Conservation (phyloP, 805 yeast genomes). For the Maudiozyma turicensis region DNA sequence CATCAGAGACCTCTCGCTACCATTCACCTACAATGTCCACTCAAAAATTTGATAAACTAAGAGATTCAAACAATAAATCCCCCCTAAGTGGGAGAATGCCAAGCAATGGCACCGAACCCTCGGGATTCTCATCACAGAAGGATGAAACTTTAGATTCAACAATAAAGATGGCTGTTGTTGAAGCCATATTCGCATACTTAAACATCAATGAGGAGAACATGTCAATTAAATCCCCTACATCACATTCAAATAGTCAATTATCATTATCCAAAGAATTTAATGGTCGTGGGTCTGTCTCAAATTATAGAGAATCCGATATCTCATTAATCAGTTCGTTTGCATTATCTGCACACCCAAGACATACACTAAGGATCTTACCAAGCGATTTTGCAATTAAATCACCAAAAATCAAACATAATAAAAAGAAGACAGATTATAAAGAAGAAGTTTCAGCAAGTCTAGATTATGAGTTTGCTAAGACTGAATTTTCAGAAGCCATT, state of each 20-base stretch:
- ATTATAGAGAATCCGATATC: conserved; percentile 7
- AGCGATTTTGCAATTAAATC: conserved; percentile 15
- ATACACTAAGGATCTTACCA: conserved; percentile 20
- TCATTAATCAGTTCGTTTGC: conserved; percentile 12
- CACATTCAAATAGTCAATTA: neutral
- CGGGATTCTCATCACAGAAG: neutral
- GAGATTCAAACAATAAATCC: neutral
- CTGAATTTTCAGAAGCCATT: conserved; percentile 49
- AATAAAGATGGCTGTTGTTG: conserved; percentile 54
- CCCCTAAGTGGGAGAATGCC: neutral
- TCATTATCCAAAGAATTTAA: neutral
- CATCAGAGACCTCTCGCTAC: neutral
- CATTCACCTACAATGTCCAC: neutral
- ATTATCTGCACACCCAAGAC: conserved; percentile 10
- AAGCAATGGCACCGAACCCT: neutral
- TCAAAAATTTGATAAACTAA: neutral
- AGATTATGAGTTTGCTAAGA: conserved; percentile 43
- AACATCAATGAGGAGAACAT: conserved; percentile 46
- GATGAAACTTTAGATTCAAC: conserved; percentile 37
- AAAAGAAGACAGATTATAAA: conserved; percentile 10
- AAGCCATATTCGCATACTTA: conserved; percentile 55
- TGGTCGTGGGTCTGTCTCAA: neutral
- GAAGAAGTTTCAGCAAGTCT: conserved; percentile 21
- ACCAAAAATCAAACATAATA: conserved; percentile 5
- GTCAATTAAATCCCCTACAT: conserved; percentile 5